phyloP scores from a whole-genome alignment of 352 stramenopile species.

The Phytopythium sindhum region DNA sequence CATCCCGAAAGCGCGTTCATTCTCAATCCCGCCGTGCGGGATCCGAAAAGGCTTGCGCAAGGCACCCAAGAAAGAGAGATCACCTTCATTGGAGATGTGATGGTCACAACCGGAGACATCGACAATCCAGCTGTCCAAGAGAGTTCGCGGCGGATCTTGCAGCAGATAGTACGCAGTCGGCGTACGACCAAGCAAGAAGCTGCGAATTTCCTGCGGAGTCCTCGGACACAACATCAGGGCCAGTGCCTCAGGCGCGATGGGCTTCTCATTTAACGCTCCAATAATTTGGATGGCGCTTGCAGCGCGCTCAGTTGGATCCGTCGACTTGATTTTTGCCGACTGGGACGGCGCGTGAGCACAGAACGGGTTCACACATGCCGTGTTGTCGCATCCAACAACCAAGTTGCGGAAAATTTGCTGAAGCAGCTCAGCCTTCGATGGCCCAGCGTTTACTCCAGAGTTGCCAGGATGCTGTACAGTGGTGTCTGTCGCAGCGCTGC shows the following conservation, averaged over 20 bases:
- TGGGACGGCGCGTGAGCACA: constrained; percentile 20
- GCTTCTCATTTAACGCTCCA: constrained; percentile 26
- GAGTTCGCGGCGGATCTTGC: constrained; percentile 36
- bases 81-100: constrained; percentile 24
- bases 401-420: constrained; percentile 46
- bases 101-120: constrained; percentile 51
- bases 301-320: constrained; percentile 40
- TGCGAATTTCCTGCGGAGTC: constrained; percentile 23
- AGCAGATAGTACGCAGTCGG: constrained; percentile 54
- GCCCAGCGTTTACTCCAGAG: neutral
- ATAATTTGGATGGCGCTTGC: constrained; percentile 46
- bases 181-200: constrained; percentile 36
- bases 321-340: constrained; percentile 8
- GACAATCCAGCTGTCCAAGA: constrained; percentile 19
- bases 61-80: constrained; percentile 13
- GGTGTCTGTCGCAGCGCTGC: neutral
- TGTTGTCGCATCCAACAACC: constrained; percentile 35
- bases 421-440: constrained; percentile 25
- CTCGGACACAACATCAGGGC: constrained; percentile 35
- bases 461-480: neutral
- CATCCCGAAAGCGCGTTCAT: constrained; percentile 22
- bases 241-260: constrained; percentile 34
- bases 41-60: constrained; percentile 64
- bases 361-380: constrained; percentile 36
- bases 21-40: constrained; percentile 8